phyloP scores from a whole-genome alignment of 495 filamentous ascomycete species.

The Xylaria longipes region DNA sequence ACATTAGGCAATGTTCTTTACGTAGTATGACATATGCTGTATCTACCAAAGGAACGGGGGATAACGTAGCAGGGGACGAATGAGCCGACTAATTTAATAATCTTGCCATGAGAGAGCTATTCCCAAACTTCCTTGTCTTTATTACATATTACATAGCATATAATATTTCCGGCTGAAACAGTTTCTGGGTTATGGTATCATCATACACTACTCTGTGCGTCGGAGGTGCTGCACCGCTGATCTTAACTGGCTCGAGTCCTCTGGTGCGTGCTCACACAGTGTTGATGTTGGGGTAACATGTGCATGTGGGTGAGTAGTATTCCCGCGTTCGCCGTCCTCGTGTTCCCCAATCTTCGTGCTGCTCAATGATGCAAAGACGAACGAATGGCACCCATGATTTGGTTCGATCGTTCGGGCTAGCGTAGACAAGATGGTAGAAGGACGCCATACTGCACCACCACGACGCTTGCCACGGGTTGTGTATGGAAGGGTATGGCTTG shows the following conservation, averaged over 20 bases:
- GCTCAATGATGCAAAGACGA: conserved; percentile 15
- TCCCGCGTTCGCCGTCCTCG: conserved; percentile 20
- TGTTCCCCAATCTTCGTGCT: conserved; percentile 17
- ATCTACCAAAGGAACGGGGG: not conserved
- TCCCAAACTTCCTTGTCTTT: conserved; percentile 11
- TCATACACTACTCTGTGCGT: not conserved
- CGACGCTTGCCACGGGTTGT: conserved; percentile 7
- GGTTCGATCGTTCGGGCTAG: conserved; percentile 7
- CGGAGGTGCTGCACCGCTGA: conserved; percentile 23
- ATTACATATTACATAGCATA: conserved; percentile 1
- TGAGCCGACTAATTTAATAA: not conserved
- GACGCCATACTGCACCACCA: not conserved
- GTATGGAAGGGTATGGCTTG: not conserved
- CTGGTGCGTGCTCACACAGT: conserved; percentile 3
- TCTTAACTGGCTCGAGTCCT: conserved; percentile 23
- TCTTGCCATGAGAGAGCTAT: conserved; percentile 8
- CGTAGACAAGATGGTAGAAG: not conserved
- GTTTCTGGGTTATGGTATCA: conserved; percentile 25
- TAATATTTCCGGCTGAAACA: conserved; percentile 25
- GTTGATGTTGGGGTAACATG: conserved; percentile 7
- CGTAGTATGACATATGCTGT: conserved; percentile 7
- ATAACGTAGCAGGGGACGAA: conserved; percentile 5
- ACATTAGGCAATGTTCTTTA: not conserved
- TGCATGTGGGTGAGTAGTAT: conserved; percentile 26
- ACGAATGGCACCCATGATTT: not conserved